A percentile compares a stretch with the other conserved stretches of the same genome.
These are phyloP conservation scores for Colletotrichum nymphaeae DNA, from an alignment of 2,329 filamentous ascomycete species.

Conservation along the genomic window DNA sequence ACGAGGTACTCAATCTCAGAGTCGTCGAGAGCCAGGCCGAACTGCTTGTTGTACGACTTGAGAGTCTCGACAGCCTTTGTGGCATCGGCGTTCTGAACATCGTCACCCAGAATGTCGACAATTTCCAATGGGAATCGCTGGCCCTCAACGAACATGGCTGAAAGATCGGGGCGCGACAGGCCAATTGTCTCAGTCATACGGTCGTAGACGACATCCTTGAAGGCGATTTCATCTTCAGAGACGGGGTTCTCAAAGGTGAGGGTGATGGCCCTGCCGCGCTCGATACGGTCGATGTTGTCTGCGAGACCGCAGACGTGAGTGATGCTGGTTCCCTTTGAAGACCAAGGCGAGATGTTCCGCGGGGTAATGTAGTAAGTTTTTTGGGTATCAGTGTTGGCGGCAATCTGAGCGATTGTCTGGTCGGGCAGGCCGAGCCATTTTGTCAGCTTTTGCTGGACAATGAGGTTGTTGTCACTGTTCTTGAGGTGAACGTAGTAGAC, in stretches of 20 bases:
- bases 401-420: conserved; percentile 57
- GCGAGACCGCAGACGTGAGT: conserved; percentile 89
- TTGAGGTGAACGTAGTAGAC: conserved; percentile 76
- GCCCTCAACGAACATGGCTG: conserved; percentile 82
- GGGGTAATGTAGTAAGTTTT: conserved; percentile 76
- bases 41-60: conserved; percentile 83
- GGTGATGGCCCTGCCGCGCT: conserved; percentile 85
- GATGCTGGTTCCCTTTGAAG: conserved; percentile 94
- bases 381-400: conserved; percentile 50
- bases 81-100: conserved; percentile 52
- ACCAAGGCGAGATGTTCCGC: conserved; percentile 95
- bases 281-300: conserved; percentile 78
- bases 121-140: conserved; percentile 73
- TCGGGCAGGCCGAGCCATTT: conserved; percentile 51
- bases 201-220: conserved; percentile 83
- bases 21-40: conserved; percentile 87
- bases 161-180: conserved; percentile 73
- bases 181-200: conserved; percentile 93
- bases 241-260: conserved; percentile 68
- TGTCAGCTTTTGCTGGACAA: conserved; percentile 56
- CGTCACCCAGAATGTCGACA: conserved; percentile 77
- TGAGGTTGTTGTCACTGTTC: conserved; percentile 52
- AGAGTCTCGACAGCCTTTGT: conserved; percentile 72
- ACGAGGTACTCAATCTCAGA: conserved; percentile 95
- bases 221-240: conserved; percentile 58